These are phyloP conservation scores for Ramaria sp. DNA, from an alignment of 768 basidiomycete genomes.

Conservation along the genomic window DNA sequence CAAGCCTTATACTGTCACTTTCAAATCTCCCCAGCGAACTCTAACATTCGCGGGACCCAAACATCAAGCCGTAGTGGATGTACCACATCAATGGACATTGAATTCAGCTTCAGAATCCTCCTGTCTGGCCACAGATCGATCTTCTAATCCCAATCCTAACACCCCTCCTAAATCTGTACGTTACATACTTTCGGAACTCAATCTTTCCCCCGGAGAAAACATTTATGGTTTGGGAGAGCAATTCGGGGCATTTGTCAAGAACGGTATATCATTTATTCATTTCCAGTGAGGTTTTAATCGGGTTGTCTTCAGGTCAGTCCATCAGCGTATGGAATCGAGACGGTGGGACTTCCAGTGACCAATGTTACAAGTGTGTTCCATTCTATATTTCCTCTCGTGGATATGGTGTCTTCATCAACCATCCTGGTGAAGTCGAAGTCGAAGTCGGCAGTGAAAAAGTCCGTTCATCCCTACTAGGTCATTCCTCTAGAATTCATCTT, in stretches of 20 bases:
- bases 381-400: conserved; percentile 18
- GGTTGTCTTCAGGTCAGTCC: neutral
- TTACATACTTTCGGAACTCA: conserved; percentile 19
- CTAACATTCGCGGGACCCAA: conserved; percentile 13
- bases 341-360: conserved; percentile 16
- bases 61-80: conserved; percentile 16
- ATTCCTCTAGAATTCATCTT: conserved; percentile 33
- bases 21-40: conserved; percentile 10
- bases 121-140: conserved; percentile 43
- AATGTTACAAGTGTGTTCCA: conserved; percentile 8
- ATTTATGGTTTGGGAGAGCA: conserved; percentile 27
- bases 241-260: conserved; percentile 26
- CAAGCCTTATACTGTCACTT: conserved; percentile 52
- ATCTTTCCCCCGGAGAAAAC: conserved; percentile 21
- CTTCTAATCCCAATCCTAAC: conserved; percentile 43
- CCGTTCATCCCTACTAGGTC: neutral
- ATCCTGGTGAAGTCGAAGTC: conserved; percentile 30
- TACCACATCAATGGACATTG: conserved; percentile 19
- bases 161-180: conserved; percentile 22
- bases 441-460: conserved; percentile 18
- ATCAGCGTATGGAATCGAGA: conserved; percentile 22
- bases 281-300: neutral
- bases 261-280: conserved; percentile 16
- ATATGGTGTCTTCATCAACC: conserved; percentile 27
- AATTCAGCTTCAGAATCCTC: conserved; percentile 21